Conservation (phyloP, 768 basidiomycete genomes). For the Russula sp. region DNA sequence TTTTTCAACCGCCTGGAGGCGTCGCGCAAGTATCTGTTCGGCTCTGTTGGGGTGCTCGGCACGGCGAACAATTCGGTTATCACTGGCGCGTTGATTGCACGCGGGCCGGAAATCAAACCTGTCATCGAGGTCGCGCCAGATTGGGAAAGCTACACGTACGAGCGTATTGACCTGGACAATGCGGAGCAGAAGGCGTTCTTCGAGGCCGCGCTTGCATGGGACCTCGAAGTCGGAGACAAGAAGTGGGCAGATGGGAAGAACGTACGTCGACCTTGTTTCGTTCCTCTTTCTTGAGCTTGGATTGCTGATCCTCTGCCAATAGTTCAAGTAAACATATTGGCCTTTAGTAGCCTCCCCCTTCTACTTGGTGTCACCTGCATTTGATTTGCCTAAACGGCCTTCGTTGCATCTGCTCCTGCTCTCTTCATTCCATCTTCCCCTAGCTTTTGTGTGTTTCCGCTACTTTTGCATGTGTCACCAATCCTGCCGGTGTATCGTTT, state of each 20-base stretch:
- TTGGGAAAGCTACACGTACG: slow-evolving; percentile 83
- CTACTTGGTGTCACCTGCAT: slow-evolving; percentile 3
- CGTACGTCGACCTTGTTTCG: slow-evolving; percentile 41
- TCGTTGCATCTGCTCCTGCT: neutral
- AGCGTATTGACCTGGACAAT: slow-evolving; percentile 65
- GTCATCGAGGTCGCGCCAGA: slow-evolving; percentile 82
- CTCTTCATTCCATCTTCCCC: neutral
- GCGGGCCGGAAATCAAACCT: slow-evolving; percentile 66
- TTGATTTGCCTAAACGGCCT: neutral
- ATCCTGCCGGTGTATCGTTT: slow-evolving; percentile 8
- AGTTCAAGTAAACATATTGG: slow-evolving; percentile 29
- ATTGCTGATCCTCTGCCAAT: neutral
- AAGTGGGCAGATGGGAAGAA: slow-evolving; percentile 88
- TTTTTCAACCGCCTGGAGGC: slow-evolving; percentile 99
- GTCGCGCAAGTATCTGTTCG: slow-evolving; percentile 95
- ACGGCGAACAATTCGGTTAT: slow-evolving; percentile 69
- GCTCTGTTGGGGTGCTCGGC: slow-evolving; percentile 87
- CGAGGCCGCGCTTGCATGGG: slow-evolving; percentile 91
- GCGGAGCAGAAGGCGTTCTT: slow-evolving; percentile 82
- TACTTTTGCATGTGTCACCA: neutral
- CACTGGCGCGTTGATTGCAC: slow-evolving; percentile 72
- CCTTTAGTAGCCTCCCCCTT: neutral
- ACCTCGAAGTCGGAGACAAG: slow-evolving; percentile 82
- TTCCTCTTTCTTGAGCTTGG: neutral
- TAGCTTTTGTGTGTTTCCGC: neutral